A percentile compares a stretch with the other conserved stretches of the same genome.
These are phyloP conservation scores for Phialophora expanda DNA, from an alignment of 2,329 filamentous ascomycete genomes.

Conservation along the genomic window DNA sequence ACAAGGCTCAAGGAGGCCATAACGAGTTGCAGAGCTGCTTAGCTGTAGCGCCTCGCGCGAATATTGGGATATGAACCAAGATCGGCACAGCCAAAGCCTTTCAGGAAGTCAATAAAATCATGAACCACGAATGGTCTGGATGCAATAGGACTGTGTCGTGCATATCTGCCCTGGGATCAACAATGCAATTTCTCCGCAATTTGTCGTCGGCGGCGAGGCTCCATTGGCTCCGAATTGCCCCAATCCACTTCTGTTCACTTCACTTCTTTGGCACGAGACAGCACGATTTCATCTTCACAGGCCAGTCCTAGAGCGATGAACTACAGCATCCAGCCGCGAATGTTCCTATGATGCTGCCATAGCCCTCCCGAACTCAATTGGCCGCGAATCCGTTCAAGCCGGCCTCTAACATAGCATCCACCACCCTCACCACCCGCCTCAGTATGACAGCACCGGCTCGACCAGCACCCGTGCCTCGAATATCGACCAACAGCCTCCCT, in stretches of 20 bases:
- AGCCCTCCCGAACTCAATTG: neutral
- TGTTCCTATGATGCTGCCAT: neutral
- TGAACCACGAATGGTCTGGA: neutral
- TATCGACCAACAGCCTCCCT: slow-evolving; percentile 31
- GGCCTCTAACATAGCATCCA: slow-evolving; percentile 11
- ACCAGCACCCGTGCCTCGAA: slow-evolving; percentile 17
- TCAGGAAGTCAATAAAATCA: neutral
- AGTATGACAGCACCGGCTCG: slow-evolving; percentile 26
- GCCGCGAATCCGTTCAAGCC: neutral
- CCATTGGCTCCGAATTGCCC: slow-evolving; percentile 8
- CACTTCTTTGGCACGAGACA: slow-evolving; percentile 16
- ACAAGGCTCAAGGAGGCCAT: neutral
- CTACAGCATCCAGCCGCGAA: neutral
- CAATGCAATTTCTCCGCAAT: slow-evolving; percentile 17
- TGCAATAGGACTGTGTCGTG: neutral
- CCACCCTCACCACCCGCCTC: slow-evolving; percentile 1
- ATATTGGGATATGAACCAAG: neutral
- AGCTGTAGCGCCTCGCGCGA: neutral
- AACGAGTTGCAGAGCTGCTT: neutral
- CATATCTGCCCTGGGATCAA: slow-evolving; percentile 1
- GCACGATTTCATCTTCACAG: neutral
- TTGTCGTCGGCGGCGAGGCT: neutral
- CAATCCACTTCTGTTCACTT: slow-evolving; percentile 1
- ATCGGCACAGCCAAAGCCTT: neutral
- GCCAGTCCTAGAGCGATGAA: neutral